These are phyloP conservation scores for Candida montana DNA, from an alignment of 805 yeast species.

Conservation along the genomic window DNA sequence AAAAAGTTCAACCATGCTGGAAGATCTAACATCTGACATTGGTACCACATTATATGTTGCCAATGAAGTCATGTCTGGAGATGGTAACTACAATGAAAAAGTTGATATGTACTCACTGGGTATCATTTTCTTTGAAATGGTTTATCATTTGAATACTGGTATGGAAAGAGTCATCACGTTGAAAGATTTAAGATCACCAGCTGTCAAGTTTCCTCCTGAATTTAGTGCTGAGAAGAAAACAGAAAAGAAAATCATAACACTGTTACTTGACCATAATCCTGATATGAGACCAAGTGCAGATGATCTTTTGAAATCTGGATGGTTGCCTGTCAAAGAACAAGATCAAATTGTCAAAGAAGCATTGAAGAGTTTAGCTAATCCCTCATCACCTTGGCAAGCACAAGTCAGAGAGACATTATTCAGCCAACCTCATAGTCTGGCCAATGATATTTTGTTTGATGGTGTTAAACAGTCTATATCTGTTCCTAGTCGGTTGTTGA, in stretches of 20 bases:
- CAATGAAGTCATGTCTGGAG: constrained; percentile 71
- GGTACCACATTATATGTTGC: constrained; percentile 96
- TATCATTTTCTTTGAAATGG: constrained; percentile 93
- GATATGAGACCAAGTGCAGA: constrained; percentile 73
- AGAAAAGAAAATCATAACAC: constrained; percentile 63
- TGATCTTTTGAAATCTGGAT: constrained; percentile 70
- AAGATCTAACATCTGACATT: constrained; percentile 84
- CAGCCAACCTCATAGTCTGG: constrained; percentile 77
- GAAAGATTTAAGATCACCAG: constrained; percentile 52
- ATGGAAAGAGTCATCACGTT: constrained; percentile 86
- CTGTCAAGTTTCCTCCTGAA: constrained; percentile 65
- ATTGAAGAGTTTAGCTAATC: constrained; percentile 75
- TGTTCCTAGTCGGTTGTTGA: constrained; percentile 48
- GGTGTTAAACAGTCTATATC: constrained; percentile 27
- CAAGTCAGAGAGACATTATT: constrained; percentile 86
- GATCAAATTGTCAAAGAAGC: constrained; percentile 90
- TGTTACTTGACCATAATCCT: constrained; percentile 77
- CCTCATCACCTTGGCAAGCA: constrained; percentile 90
- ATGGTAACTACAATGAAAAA: constrained; percentile 78
- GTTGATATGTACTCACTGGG: constrained; percentile 96
- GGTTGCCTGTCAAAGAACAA: constrained; percentile 83
- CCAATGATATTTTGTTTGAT: constrained; percentile 82
- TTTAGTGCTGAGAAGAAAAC: constrained; percentile 48
- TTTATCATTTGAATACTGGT: constrained; percentile 75
- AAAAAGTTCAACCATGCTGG: constrained; percentile 32